Evolutionary conservation across 129 eudicot species (phyloP).

Genomic region (Arctium lappa): DNA sequence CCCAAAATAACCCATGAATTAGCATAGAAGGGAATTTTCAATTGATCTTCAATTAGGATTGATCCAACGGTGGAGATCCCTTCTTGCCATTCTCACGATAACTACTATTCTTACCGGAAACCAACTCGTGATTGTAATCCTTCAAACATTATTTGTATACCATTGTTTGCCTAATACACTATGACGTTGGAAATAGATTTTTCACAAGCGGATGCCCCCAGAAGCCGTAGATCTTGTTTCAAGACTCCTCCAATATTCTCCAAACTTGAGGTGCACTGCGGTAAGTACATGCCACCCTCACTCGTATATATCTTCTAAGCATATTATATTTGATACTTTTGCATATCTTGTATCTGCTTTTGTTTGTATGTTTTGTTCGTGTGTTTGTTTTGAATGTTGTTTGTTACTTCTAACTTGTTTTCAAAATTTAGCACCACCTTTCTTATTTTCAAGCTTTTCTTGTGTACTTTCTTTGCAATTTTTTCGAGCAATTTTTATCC

Average conservation of each 20-base stretch:
- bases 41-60: too few relatives aligned
- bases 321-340: neutral
- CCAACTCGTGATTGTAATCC: neutral
- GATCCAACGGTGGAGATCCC: too few relatives aligned
- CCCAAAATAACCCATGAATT: too few relatives aligned
- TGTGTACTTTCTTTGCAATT: too few relatives aligned
- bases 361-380: neutral
- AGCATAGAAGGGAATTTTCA: too few relatives aligned
- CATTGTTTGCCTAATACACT: neutral
- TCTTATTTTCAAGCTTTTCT: too few relatives aligned
- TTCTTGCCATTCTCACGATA: too few relatives aligned
- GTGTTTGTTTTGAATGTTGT: too few relatives aligned
- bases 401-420: too few relatives aligned
- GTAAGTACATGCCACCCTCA: constrained; percentile 32
- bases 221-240: constrained; percentile 66
- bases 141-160: neutral
- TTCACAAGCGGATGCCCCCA: constrained; percentile 62
- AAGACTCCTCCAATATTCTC: constrained; percentile 63
- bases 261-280: constrained; percentile 55
- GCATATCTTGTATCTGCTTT: neutral
- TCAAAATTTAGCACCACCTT: too few relatives aligned
- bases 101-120: too few relatives aligned
- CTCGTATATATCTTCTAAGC: neutral
- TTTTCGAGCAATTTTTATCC: too few relatives aligned
- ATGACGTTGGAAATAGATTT: constrained; percentile 34